Percentiles rank a stretch among this genome's conserved stretches.
Evolutionary conservation across 2,329 filamentous ascomycete species (phyloP).

Genomic region (Cordyceps javanica): DNA sequence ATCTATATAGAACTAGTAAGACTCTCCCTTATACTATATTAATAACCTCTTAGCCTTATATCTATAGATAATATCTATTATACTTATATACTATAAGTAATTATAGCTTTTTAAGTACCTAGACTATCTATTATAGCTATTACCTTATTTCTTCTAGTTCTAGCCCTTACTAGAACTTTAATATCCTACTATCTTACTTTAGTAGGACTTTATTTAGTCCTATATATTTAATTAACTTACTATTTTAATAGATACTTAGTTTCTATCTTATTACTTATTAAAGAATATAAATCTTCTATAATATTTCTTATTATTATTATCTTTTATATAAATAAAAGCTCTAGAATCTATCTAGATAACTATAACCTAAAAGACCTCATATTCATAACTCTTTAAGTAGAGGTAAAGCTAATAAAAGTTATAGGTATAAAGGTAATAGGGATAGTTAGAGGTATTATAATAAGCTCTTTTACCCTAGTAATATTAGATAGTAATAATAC

Average conservation of each 20-base stretch:
- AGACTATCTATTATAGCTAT: not conserved
- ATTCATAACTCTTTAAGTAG: conserved; percentile 68
- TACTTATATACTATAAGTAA: not conserved
- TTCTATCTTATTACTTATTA: conserved; percentile 42
- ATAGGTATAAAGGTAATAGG: conserved; percentile 69
- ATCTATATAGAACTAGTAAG: no score
- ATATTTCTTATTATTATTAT: conserved; percentile 80
- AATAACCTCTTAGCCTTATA: no score
- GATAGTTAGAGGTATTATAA: conserved; percentile 78
- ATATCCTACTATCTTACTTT: not conserved
- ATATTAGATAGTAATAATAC: conserved; percentile 47
- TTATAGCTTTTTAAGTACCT: not conserved
- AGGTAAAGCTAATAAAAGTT: conserved; percentile 61
- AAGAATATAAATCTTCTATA: conserved; percentile 33
- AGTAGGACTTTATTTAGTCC: conserved; percentile 32
- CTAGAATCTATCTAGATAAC: conserved; percentile 70
- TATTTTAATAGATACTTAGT: conserved; percentile 33
- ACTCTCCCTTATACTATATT: no score
- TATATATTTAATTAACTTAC: conserved; percentile 46
- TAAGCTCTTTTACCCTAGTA: conserved; percentile 56
- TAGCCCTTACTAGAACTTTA: not conserved
- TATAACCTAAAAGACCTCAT: conserved; percentile 56
- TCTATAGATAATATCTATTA: not conserved
- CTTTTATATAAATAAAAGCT: conserved; percentile 66
- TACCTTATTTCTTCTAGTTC: not conserved